Percentiles rank a stretch among this genome's conserved stretches.
These are phyloP conservation scores for Drechslerella dactyloides DNA, from an alignment of 2,329 filamentous ascomycete genomes.

Conservation along the genomic window DNA sequence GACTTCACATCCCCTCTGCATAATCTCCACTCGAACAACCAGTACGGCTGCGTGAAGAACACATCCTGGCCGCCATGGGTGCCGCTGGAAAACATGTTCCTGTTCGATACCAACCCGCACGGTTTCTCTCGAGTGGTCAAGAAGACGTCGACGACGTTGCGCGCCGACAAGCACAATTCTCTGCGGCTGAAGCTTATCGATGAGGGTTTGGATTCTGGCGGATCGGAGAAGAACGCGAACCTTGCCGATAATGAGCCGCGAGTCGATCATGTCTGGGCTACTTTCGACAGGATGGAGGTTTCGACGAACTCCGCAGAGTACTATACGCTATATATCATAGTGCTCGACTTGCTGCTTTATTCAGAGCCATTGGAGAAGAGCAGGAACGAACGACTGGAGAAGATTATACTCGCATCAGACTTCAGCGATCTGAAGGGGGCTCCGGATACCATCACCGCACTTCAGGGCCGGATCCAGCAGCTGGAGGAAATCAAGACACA, in stretches of 20 bases:
- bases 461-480: conserved; percentile 91
- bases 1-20: conserved; percentile 83
- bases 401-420: conserved; percentile 98
- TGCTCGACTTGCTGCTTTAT: conserved; percentile 92
- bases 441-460: conserved; percentile 85
- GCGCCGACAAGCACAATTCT: conserved; percentile 98
- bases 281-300: conserved; percentile 92
- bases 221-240: conserved; percentile 59
- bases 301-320: conserved; percentile 97
- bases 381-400: conserved; percentile 91
- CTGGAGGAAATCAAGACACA: conserved; percentile 95
- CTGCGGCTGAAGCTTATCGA: conserved; percentile 96
- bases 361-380: conserved; percentile 96
- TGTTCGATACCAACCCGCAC: conserved; percentile 90
- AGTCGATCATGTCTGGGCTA: conserved; percentile 96
- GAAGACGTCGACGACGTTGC: conserved; percentile 89
- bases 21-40: conserved; percentile 91
- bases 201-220: conserved; percentile 67
- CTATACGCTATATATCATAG: conserved; percentile 97
- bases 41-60: conserved; percentile 82
- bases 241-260: conserved; percentile 71
- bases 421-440: conserved; percentile 95
- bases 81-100: conserved; percentile 97
- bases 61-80: conserved; percentile 98
- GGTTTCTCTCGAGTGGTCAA: conserved; percentile 98